Percentiles rank a stretch among this genome's conserved stretches.
These are phyloP conservation scores for Tuber microsphaerosporum DNA, from an alignment of 495 filamentous ascomycete genomes.

Conservation along the genomic window DNA sequence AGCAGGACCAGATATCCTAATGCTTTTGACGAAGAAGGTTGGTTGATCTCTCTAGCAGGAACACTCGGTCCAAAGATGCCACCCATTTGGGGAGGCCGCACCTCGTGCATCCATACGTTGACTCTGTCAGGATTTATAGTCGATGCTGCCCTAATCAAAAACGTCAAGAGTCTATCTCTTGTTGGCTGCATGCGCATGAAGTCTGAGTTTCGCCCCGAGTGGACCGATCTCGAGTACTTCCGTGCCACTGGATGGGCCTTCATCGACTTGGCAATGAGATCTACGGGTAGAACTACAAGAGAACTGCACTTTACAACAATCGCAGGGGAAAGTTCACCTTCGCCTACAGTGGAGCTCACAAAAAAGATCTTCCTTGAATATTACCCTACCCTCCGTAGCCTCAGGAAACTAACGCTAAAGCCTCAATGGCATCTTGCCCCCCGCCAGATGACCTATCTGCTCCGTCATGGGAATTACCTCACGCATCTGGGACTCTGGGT, in stretches of 20 bases:
- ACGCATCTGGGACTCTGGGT: background rate
- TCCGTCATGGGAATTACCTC: background rate
- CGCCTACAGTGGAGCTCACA: background rate
- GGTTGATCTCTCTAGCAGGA: background rate
- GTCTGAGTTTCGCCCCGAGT: background rate
- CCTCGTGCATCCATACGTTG: slow-evolving; percentile 11
- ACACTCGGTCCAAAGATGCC: background rate
- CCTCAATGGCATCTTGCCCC: background rate
- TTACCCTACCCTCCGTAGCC: background rate
- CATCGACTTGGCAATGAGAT: background rate
- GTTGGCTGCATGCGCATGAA: slow-evolving; percentile 1
- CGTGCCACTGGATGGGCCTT: background rate
- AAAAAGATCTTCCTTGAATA: background rate
- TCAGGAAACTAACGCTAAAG: background rate
- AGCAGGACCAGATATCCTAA: slow-evolving; percentile 13
- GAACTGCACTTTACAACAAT: background rate
- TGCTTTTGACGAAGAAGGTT: slow-evolving; percentile 14
- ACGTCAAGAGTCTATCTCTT: background rate
- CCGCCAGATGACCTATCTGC: background rate
- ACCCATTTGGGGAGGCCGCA: background rate
- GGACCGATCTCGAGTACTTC: background rate
- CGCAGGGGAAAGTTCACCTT: background rate
- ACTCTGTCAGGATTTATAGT: slow-evolving; percentile 24
- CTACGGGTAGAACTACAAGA: background rate
- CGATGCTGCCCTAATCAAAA: slow-evolving; percentile 6